These are phyloP conservation scores for Bryoglossum gracile DNA, from an alignment of 495 filamentous ascomycete genomes.

Conservation along the genomic window DNA sequence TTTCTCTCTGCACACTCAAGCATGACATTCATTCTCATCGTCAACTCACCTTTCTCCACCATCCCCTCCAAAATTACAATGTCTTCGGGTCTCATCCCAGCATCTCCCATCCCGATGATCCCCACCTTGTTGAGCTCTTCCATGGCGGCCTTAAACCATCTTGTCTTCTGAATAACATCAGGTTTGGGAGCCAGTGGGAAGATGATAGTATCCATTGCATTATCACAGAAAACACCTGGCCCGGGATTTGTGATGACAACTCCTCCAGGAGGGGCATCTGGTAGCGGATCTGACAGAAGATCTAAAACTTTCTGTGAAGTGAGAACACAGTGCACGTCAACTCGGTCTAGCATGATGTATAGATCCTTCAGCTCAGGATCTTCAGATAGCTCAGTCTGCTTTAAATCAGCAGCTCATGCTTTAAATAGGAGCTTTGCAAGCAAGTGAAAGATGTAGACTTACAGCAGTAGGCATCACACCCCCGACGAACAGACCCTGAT, in stretches of 20 bases:
- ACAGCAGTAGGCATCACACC: slow-evolving; percentile 56
- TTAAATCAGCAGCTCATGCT: slow-evolving; percentile 18
- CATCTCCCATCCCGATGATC: slow-evolving; percentile 56
- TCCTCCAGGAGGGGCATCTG: slow-evolving; percentile 46
- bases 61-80: slow-evolving; percentile 43
- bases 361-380: slow-evolving; percentile 41
- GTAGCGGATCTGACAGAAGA: slow-evolving; percentile 43
- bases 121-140: slow-evolving; percentile 49
- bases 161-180: slow-evolving; percentile 35
- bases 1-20: slow-evolving; percentile 53
- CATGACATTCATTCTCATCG: slow-evolving; percentile 55
- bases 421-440: slow-evolving; percentile 16
- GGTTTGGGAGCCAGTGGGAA: slow-evolving; percentile 47
- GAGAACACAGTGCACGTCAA: slow-evolving; percentile 60
- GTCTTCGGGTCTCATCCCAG: slow-evolving; percentile 46
- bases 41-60: slow-evolving; percentile 40
- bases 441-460: slow-evolving; percentile 25
- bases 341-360: slow-evolving; percentile 59
- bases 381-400: slow-evolving; percentile 42
- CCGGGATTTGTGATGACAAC: slow-evolving; percentile 49
- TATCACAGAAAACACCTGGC: slow-evolving; percentile 62
- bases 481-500: slow-evolving; percentile 49
- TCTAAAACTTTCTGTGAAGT: slow-evolving; percentile 52
- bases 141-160: slow-evolving; percentile 48
- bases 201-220: slow-evolving; percentile 53